Base-by-base conservation (phyloP, 2,329 filamentous ascomycete species). In the Metarhizium album region DNA sequence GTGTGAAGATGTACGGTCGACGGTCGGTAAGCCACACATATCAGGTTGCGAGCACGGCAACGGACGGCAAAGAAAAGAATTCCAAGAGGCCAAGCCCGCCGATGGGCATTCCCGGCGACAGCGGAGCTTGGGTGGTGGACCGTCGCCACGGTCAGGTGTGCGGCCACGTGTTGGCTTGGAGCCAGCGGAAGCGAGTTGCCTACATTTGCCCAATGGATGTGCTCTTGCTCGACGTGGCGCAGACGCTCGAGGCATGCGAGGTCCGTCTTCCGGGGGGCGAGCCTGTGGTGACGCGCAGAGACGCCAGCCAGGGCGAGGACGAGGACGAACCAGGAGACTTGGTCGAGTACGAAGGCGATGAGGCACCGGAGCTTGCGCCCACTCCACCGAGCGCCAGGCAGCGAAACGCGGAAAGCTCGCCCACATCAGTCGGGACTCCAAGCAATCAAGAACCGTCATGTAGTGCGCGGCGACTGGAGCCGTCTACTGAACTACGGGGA, bases 191-290 rank as follows among this genome's bases (percentile, higher is more conserved):
- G 62, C 81, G 81, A 42, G 83, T 89, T 4, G 90, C 90, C 0
- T 97, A 95, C 65, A 93, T 97, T 54, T 93, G 89, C 54, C 91
- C 91, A 0, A 97, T 97, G 91, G 87, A 96, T 52, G 78, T 96
- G 2, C 70, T 95, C 13, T 74, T 97, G 11, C 79, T 85, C 27
- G 91, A 97, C 61, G 95, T 97, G 51, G 84, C 83, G 27, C 80
- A 86, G 54, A 90, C 85, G 0, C 72, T 96, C 0, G 79, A 83
- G 22, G 88, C 88, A 0, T 69, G 69, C 1, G 77, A 81, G 24
- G 79, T 95, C n/a, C 74, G 77, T 4, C 74, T 95, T 0, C 89
- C 89, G 0, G 84, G 82, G 0, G 80, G 76, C 0, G 68, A 73
- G 42, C 61, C 69, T 0, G 59, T 76, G 0, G 61, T 73, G 2